These are phyloP conservation scores for Phytophthora fragariaefolia DNA, from an alignment of 352 stramenopile species.

Conservation along the genomic window DNA sequence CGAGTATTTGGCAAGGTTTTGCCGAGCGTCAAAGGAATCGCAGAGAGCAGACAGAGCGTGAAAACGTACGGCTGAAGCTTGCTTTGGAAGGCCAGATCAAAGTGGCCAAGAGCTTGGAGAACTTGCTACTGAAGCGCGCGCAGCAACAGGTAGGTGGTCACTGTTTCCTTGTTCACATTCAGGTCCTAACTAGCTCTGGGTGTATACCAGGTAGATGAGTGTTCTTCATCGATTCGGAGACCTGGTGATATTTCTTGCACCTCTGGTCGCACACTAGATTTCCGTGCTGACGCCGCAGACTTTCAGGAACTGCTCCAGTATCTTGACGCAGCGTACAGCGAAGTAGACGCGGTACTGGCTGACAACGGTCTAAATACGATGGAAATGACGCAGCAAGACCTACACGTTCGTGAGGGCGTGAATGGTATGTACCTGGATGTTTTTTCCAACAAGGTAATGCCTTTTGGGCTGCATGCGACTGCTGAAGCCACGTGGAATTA, in stretches of 20 bases:
- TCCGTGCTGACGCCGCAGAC: slow-evolving; percentile 18
- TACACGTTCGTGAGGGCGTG: slow-evolving; percentile 10
- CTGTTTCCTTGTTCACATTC: neutral
- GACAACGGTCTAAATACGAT: slow-evolving; percentile 15
- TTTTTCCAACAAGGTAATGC: slow-evolving; percentile 23
- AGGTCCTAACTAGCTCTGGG: neutral
- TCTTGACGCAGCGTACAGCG: slow-evolving; percentile 7
- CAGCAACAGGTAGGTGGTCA: slow-evolving; percentile 22
- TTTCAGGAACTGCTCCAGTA: slow-evolving; percentile 27
- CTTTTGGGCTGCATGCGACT: slow-evolving; percentile 11
- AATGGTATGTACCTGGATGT: slow-evolving; percentile 20
- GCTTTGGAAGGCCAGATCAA: slow-evolving; percentile 50
- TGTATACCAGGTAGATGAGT: slow-evolving; percentile 12
- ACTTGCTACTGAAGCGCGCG: slow-evolving; percentile 36
- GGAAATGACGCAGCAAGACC: slow-evolving; percentile 15
- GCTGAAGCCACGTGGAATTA: slow-evolving; percentile 20
- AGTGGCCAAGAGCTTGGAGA: slow-evolving; percentile 51
- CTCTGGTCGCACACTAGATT: slow-evolving; percentile 12
- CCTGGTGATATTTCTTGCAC: slow-evolving; percentile 8
- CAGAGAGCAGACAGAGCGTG: slow-evolving; percentile 32
- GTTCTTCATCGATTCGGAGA: slow-evolving; percentile 7
- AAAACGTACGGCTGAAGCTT: slow-evolving; percentile 40
- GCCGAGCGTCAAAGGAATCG: slow-evolving; percentile 15
- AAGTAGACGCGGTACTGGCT: slow-evolving; percentile 14
- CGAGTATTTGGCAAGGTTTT: slow-evolving; percentile 33